Evolutionary conservation across 1,284 basidiomycete species (phyloP).

Genomic region (Marasmius fiardii): DNA sequence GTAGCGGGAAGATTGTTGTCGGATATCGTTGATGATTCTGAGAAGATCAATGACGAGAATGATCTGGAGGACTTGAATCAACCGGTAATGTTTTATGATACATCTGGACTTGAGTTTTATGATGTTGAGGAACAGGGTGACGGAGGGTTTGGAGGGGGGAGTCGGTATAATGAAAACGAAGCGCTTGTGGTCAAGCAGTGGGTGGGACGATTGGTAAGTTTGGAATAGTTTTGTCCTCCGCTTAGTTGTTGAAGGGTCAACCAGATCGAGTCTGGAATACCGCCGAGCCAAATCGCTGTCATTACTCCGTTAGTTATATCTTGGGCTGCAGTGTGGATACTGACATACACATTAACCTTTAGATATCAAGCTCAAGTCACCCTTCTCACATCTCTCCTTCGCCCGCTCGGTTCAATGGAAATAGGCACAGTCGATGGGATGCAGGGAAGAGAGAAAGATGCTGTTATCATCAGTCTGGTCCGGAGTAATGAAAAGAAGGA

Average conservation of each 20-base stretch:
- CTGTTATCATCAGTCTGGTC: slow-evolving; percentile 87
- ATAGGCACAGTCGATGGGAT: slow-evolving; percentile 92
- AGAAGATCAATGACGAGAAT: too few species aligned
- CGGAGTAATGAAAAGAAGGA: slow-evolving; percentile 86
- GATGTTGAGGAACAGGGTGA: slow-evolving; percentile 65
- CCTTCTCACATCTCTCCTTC: slow-evolving; percentile 70
- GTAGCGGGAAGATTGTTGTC: slow-evolving; percentile 72
- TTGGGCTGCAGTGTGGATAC: not conserved
- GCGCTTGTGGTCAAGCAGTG: slow-evolving; percentile 80
- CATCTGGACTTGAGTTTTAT: slow-evolving; percentile 88
- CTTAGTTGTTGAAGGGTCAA: not conserved
- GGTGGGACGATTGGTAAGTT: slow-evolving; percentile 73
- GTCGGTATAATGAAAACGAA: slow-evolving; percentile 92
- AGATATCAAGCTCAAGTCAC: slow-evolving; percentile 92
- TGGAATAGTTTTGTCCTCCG: slow-evolving; percentile 1
- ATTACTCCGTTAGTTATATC: slow-evolving; percentile 75
- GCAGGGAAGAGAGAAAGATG: too few species aligned
- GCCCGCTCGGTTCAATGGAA: too few species aligned
- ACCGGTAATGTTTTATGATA: slow-evolving; percentile 92
- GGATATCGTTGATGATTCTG: too few species aligned
- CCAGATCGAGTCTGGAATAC: slow-evolving; percentile 70
- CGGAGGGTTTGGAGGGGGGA: slow-evolving; percentile 33
- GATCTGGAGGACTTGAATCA: slow-evolving; percentile 68
- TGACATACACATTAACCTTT: slow-evolving; percentile 8
- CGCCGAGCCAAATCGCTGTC: slow-evolving; percentile 78